Conservation (phyloP, 164 flowering plant species). For the Akebia trifoliata region DNA sequence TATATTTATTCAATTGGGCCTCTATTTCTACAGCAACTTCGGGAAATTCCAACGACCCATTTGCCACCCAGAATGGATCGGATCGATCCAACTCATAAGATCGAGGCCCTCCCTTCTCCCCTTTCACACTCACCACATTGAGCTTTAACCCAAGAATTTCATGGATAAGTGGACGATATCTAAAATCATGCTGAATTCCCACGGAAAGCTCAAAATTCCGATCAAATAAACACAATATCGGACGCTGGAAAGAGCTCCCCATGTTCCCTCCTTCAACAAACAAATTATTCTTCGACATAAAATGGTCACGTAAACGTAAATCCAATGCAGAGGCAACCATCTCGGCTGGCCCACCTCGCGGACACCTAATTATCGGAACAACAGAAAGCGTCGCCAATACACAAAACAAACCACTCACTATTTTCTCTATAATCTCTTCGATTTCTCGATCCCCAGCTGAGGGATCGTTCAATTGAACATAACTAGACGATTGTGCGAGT, state of each 20-base stretch:
- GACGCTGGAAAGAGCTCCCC: conserved; percentile 75
- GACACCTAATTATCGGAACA: conserved; percentile 85
- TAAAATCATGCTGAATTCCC: conserved; percentile 89
- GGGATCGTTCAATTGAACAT: conserved; percentile 86
- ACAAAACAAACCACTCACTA: conserved; percentile 78
- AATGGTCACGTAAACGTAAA: conserved; percentile 75
- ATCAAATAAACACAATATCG: conserved; percentile 83
- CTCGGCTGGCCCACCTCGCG: conserved; percentile 93
- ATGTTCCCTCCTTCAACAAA: conserved; percentile 76
- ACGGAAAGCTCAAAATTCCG: conserved; percentile 83
- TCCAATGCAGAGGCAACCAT: conserved; percentile 89
- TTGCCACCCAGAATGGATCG: conserved; percentile 86
- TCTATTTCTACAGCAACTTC: conserved; percentile 96
- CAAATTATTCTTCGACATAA: conserved; percentile 79
- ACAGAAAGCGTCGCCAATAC: conserved; percentile 82
- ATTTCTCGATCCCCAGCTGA: conserved; percentile 82
- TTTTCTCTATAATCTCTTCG: conserved; percentile 72
- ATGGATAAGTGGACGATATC: conserved; percentile 88
- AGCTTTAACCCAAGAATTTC: conserved; percentile 89
- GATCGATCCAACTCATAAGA: conserved; percentile 72
- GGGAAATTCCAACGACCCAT: conserved; percentile 80
- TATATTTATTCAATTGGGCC: conserved; percentile 81
- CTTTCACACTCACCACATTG: conserved; percentile 71
- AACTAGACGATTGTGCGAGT: conserved; percentile 54
- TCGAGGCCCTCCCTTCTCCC: conserved; percentile 78